Evolutionary conservation across 2,329 filamentous ascomycete genomes (phyloP).

Genomic region (Lachnellula willkommii): DNA sequence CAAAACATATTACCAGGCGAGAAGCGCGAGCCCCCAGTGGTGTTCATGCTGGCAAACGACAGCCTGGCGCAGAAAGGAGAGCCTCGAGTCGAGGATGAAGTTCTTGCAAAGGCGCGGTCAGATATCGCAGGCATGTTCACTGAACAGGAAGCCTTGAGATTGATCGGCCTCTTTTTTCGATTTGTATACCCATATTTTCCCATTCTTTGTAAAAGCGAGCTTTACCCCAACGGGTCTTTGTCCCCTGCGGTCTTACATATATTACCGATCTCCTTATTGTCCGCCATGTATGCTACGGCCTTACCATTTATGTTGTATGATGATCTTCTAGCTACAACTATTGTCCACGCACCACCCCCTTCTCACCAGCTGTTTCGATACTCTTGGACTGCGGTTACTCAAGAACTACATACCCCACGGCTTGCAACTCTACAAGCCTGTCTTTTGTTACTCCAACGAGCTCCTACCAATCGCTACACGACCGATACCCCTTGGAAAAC

Average conservation of each 20-base stretch:
- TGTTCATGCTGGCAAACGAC: constrained; percentile 31
- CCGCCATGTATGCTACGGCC: constrained; percentile 40
- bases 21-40: constrained; percentile 28
- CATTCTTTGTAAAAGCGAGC: constrained; percentile 35
- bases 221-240: constrained; percentile 24
- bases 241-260: constrained; percentile 30
- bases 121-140: constrained; percentile 29
- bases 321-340: constrained; percentile 32
- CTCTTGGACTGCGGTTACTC: constrained; percentile 29
- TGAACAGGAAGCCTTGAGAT: constrained; percentile 32
- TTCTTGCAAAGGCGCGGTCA: constrained; percentile 22
- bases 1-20: constrained; percentile 19
- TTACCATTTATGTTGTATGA: constrained; percentile 42
- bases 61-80: constrained; percentile 29
- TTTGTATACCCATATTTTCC: constrained; percentile 43
- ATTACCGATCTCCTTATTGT: constrained; percentile 35
- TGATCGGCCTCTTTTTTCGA: constrained; percentile 37
- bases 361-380: constrained; percentile 29
- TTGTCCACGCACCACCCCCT: constrained; percentile 30
- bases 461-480: constrained; percentile 31
- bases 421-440: constrained; percentile 33
- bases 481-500: constrained; percentile 33
- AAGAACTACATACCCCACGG: constrained; percentile 32
- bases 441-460: constrained; percentile 31
- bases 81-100: constrained; percentile 27